These are phyloP conservation scores for Fusarium musae DNA, from an alignment of 2,329 filamentous ascomycete species.

Conservation along the genomic window DNA sequence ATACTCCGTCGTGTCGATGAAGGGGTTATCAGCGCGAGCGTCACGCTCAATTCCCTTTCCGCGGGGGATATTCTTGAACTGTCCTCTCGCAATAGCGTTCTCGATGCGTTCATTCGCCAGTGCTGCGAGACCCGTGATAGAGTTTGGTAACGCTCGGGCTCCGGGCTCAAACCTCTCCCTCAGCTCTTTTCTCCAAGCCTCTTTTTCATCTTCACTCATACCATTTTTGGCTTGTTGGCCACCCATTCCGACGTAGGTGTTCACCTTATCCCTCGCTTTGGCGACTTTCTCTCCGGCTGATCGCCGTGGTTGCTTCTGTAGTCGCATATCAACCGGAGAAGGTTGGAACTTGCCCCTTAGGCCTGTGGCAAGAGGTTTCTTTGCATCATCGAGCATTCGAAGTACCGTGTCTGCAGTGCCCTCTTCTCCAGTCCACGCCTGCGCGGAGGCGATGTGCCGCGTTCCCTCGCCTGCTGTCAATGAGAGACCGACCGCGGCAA, in stretches of 20 bases:
- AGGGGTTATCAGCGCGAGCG: constrained; percentile 83
- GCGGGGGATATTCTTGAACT: constrained; percentile 85
- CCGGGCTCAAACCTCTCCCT: constrained; percentile 82
- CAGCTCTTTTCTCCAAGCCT: constrained; percentile 77
- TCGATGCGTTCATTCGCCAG: constrained; percentile 93
- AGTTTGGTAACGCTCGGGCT: constrained; percentile 78
- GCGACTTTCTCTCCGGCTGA: constrained; percentile 61
- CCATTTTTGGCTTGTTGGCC: constrained; percentile 60
- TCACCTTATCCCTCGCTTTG: constrained; percentile 67
- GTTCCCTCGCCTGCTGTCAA: constrained; percentile 74
- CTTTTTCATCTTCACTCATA: constrained; percentile 77
- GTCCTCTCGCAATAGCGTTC: constrained; percentile 89
- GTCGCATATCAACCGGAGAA: constrained; percentile 63
- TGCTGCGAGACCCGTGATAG: constrained; percentile 80
- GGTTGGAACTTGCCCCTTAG: constrained; percentile 60
- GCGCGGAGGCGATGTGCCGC: constrained; percentile 72
- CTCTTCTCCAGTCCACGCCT: constrained; percentile 84
- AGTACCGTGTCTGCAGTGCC: constrained; percentile 78
- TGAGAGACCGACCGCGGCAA: constrained; percentile 61
- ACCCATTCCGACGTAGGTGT: constrained; percentile 61
- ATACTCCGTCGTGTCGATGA: constrained; percentile 96
- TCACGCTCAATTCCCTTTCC: constrained; percentile 87
- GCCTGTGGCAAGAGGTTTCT: constrained; percentile 71
- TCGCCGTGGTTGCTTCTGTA: constrained; percentile 53
- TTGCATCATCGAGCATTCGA: constrained; percentile 85